Evolutionary conservation across 768 basidiomycete genomes (phyloP).

Genomic region (Lactifluus pinguis): DNA sequence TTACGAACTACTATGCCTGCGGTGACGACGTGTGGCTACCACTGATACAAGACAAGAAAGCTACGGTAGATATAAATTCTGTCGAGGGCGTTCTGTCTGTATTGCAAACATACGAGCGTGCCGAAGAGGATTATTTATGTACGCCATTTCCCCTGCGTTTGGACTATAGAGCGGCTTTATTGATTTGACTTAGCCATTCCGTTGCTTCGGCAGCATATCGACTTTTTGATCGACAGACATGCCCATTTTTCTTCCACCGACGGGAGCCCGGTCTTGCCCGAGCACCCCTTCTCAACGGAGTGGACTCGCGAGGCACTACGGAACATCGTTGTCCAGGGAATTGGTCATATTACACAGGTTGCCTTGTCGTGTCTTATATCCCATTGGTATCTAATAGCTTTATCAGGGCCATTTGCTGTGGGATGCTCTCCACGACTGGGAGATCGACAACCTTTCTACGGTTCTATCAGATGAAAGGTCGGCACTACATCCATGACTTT

Average conservation of each 20-base stretch:
- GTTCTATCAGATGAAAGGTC: conserved; percentile 41
- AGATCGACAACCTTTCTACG: conserved; percentile 50
- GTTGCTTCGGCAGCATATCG: conserved; percentile 56
- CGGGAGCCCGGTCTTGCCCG: conserved; percentile 39
- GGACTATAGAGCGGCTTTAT: conserved; percentile 16
- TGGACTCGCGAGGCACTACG: conserved; percentile 54
- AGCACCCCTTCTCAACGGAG: conserved; percentile 47
- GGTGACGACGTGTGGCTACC: conserved; percentile 71
- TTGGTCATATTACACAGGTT: conserved; percentile 58
- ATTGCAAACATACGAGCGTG: conserved; percentile 51
- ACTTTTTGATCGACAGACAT: conserved; percentile 43
- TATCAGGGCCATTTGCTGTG: conserved; percentile 61
- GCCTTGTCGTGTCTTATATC: conserved; percentile 5
- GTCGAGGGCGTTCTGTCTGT: conserved; percentile 45
- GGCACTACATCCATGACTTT: background rate
- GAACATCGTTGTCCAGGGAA: conserved; percentile 46
- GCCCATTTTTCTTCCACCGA: conserved; percentile 30
- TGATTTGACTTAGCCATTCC: conserved; percentile 50
- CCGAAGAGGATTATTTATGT: conserved; percentile 78
- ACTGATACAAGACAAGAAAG: conserved; percentile 47
- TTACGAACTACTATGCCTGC: conserved; percentile 51
- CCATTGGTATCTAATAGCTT: background rate
- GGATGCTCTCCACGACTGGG: conserved; percentile 69
- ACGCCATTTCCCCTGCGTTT: conserved; percentile 27
- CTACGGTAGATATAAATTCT: conserved; percentile 43